Base-by-base conservation (phyloP, 495 filamentous ascomycete genomes). In the Evernia prunastri region DNA sequence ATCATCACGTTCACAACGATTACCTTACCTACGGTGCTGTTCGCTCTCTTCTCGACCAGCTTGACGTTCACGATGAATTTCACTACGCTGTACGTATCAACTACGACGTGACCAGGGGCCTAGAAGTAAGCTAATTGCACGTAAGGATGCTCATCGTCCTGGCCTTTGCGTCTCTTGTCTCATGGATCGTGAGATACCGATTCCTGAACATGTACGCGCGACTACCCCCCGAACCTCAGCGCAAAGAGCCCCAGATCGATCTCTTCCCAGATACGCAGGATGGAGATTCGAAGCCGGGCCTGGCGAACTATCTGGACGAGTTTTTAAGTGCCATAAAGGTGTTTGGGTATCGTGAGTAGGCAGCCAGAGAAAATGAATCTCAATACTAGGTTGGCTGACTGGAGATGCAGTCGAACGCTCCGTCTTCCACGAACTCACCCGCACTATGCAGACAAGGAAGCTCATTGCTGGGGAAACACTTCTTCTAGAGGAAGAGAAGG, bases 251-350 rank as follows among this genome's bases (percentile, higher is more conserved):
- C 2, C 88, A 96, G 63, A 82, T 98, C 70, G 95, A 98, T 70
- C 79, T 97, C 23, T 97, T 96, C 72, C 91, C 95, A 20, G 93
- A 96, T 71, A 84, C 87, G 9, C 91, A 93, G 71, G 92, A 96
- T 65, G 89, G 89, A 37, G 90, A 92, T 61, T 87, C 87, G 29
- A 97, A 97, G 74, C 84, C 91, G 2, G 94, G 95, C 4, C 82
- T 98, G 35, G 85, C 91, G 27, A 97, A 90, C 72, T 98, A 98
- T 74, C 82, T 98, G 17, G 94, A 98, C 73, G 95, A 98, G 76
- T 98, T 97, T 68, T 80, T 98, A 18, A 96, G 91, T 74, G 94
- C 94, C n/a, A 97, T 98, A 73, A 97, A 97, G 72, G 92, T 98
- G 51, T 98, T 98, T 77, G 94, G 94, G 4, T 98, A 97, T 72